phyloP scores from a whole-genome alignment of 2,329 filamentous ascomycete species.

The Gyromitra esculenta region DNA sequence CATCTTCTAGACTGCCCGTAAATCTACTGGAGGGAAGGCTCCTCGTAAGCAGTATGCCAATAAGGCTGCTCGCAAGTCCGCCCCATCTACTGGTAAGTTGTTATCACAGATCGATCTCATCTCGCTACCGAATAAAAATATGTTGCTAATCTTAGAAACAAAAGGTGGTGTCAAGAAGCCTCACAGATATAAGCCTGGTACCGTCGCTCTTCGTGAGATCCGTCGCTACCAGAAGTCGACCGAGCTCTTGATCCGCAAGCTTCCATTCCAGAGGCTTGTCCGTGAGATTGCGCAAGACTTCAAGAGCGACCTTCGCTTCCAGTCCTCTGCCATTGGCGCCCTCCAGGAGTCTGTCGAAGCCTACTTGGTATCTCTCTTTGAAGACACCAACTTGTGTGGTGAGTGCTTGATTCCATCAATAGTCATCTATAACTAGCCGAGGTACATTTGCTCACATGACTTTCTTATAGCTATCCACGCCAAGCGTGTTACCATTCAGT shows the following conservation, averaged over 20 bases:
- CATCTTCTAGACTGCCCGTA: constrained; percentile 64
- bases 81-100: constrained; percentile 78
- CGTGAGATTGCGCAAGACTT: constrained; percentile 97
- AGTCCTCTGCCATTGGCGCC: constrained; percentile 95
- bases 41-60: constrained; percentile 96
- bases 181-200: constrained; percentile 85
- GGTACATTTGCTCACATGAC: constrained; percentile 35
- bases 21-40: constrained; percentile 83
- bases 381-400: constrained; percentile 95
- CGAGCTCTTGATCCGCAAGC: constrained; percentile 91
- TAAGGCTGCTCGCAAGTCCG: constrained; percentile 98
- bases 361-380: constrained; percentile 96
- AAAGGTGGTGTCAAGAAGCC: constrained; percentile 86
- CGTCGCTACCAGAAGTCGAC: constrained; percentile 80
- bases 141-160: constrained; percentile 15
- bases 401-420: constrained; percentile 9
- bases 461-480: constrained; percentile 77
- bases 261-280: constrained; percentile 96
- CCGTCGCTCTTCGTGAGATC: constrained; percentile 97
- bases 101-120: constrained; percentile 16
- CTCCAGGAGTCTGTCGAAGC: constrained; percentile 99
- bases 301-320: constrained; percentile 96
- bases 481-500: constrained; percentile 98
- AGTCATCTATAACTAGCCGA: not conserved
- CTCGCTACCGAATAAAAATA: constrained; percentile 20